Evolutionary conservation across 108 stramenopile genomes (phyloP).

Genomic region (Aurantiochytrium sp.): DNA sequence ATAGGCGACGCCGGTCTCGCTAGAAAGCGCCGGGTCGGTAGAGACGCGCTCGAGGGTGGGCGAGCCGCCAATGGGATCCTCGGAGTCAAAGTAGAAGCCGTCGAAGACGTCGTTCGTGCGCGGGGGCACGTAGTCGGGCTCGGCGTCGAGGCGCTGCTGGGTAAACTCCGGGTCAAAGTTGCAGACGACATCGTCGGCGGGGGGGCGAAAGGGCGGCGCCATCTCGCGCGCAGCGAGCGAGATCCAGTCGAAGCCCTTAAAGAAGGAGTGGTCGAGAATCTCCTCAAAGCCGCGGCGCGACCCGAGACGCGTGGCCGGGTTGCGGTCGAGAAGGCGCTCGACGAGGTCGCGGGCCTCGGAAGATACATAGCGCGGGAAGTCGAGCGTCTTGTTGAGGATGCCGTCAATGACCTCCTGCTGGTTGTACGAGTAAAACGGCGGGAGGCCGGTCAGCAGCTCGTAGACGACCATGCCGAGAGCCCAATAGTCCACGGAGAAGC

Average conservation of each 20-base stretch:
- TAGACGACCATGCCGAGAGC: slow-evolving; percentile 80
- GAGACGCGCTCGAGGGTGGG: not conserved
- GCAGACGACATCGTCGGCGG: not conserved
- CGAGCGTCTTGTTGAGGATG: slow-evolving; percentile 62
- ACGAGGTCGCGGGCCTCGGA: not conserved
- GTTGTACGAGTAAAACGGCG: slow-evolving; percentile 80
- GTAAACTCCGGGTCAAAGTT: slow-evolving; percentile 37
- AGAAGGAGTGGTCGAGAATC: slow-evolving; percentile 82
- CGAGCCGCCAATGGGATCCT: not conserved
- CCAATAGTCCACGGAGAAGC: slow-evolving; percentile 96
- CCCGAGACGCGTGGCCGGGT: slow-evolving; percentile 79
- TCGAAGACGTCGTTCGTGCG: not conserved
- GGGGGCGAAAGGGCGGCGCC: slow-evolving; percentile 85
- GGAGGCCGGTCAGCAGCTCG: slow-evolving; percentile 89
- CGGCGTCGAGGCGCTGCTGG: not conserved
- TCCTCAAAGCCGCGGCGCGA: slow-evolving; percentile 68
- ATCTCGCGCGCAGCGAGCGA: slow-evolving; percentile 72
- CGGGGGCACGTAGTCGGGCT: slow-evolving; percentile 4
- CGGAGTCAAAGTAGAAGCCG: slow-evolving; percentile 21
- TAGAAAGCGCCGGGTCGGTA: not conserved
- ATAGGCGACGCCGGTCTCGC: not conserved
- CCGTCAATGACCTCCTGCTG: slow-evolving; percentile 86
- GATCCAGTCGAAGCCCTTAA: slow-evolving; percentile 77
- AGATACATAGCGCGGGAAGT: not conserved
- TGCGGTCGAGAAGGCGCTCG: slow-evolving; percentile 73